phyloP scores from a whole-genome alignment of 2,329 filamentous ascomycete species.

The Colletotrichum tamarilloi region DNA sequence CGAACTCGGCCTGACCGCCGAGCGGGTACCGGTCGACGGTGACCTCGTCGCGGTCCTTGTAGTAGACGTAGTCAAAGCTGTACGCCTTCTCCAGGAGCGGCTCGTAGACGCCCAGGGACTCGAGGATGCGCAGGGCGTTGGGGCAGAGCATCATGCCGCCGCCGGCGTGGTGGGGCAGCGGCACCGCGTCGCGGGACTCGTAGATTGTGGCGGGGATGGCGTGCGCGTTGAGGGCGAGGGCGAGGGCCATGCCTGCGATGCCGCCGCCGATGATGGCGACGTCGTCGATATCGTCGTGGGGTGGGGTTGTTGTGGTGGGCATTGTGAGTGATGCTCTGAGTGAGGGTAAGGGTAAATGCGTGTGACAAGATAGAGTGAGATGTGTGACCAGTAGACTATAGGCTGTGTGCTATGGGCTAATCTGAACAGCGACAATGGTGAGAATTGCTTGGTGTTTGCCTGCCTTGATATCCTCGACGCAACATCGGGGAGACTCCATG shows the following conservation, averaged over 20 bases:
- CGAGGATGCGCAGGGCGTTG: constrained; percentile 66
- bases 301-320: background rate
- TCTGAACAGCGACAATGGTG: background rate
- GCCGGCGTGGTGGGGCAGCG: constrained; percentile 54
- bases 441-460: too few species aligned
- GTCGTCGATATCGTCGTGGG: constrained; percentile 8
- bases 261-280: constrained; percentile 31
- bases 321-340: background rate
- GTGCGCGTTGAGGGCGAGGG: constrained; percentile 63
- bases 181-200: constrained; percentile 54
- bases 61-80: constrained; percentile 63
- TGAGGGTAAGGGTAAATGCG: background rate
- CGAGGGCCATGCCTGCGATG: constrained; percentile 48
- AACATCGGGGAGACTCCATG: background rate
- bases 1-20: constrained; percentile 58
- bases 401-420: background rate
- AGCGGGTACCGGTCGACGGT: constrained; percentile 58
- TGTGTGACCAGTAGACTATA: background rate
- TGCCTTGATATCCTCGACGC: background rate
- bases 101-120: constrained; percentile 59
- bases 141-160: constrained; percentile 70
- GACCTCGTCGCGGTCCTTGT: constrained; percentile 49
- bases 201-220: constrained; percentile 63
- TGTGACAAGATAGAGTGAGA: background rate
- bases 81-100: constrained; percentile 57